A percentile compares a stretch with the other conserved stretches of the same genome.
Evolutionary conservation across 164 flowering plant species (phyloP).

Genomic region (Chimonanthus praecox): DNA sequence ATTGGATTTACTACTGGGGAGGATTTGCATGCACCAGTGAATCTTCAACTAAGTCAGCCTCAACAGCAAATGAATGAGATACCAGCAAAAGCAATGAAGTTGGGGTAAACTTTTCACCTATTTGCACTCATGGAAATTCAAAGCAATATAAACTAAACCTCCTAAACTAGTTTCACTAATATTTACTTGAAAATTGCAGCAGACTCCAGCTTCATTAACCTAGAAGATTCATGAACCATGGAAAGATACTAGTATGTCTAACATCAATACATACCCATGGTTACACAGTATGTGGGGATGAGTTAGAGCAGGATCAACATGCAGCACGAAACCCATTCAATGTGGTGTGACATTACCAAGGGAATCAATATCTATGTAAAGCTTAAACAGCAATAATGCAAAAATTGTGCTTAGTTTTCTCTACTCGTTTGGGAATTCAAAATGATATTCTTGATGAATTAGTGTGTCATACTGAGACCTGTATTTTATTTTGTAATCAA

Average conservation of each 20-base stretch:
- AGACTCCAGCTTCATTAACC: neutral
- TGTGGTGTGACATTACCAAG: neutral
- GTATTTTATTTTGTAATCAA: too few relatives aligned
- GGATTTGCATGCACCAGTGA: slow-evolving; percentile 40
- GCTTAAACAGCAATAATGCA: neutral
- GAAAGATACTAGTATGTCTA: neutral
- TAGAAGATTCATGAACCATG: neutral
- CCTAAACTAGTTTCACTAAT: neutral
- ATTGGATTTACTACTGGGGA: slow-evolving; percentile 35
- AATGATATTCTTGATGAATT: too few relatives aligned
- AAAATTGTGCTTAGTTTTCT: neutral
- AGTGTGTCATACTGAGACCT: neutral
- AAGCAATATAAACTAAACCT: neutral
- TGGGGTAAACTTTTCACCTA: slow-evolving; percentile 36
- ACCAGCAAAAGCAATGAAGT: slow-evolving; percentile 34
- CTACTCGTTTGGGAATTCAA: neutral
- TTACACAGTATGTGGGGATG: neutral
- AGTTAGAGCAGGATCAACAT: neutral
- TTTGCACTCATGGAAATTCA: neutral
- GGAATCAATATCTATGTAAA: neutral
- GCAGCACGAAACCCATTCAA: neutral
- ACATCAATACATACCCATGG: neutral
- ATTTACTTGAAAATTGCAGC: neutral
- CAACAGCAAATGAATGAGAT: slow-evolving; percentile 42
- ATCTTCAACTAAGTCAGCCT: slow-evolving; percentile 79